Base-by-base conservation (phyloP, 768 basidiomycete genomes). In the Cystobasidium ongulense region DNA sequence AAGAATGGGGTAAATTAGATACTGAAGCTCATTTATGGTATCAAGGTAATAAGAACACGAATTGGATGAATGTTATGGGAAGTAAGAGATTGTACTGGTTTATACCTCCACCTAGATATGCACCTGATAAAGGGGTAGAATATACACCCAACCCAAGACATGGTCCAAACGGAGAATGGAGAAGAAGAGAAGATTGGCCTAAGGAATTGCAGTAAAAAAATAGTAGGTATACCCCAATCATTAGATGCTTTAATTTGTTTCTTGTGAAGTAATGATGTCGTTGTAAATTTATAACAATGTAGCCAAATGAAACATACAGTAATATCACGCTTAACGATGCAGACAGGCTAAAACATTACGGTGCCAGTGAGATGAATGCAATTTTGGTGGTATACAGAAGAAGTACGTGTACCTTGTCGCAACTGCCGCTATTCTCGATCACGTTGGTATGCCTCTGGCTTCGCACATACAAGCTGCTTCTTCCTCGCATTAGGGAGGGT, bases 1-100 rank as follows among this genome's bases (percentile, higher is more conserved):
- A 82, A 29, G 92, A 94, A 77, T 97, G 90, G 90, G 93, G 93
- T 0, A 81, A 84, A 33, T 82, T 90, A 0, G 83, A 84, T 7
- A 86, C 83, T 35, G 93, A 94, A 78, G 92, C 89, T 0, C 88
- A 92, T 79, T 81, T 94, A 7, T 97, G 93, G 93, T 91, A 89
- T 87, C 81, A 86, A 39, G 93, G 90, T 31, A 86, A 84, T 75
- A 74, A 77, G 54, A 80, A 83, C 62, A 82, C 81, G 52, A 88
- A 88, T 76, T 96, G 92, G 92, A 85, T 85, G 76, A 85, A 86
- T 62, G 88, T 89, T 53, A 95, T 97, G 91, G 93, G 93, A 10
- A 81, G 77, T 38, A 85, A 82, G 72, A 80, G 81, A 70, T 84
- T 85, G 80, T 86, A 87, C 43, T 96, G 92, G 92, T 84, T 93